phyloP scores from a whole-genome alignment of 2,329 filamentous ascomycete species.

The Pseudonectria foliicola region DNA sequence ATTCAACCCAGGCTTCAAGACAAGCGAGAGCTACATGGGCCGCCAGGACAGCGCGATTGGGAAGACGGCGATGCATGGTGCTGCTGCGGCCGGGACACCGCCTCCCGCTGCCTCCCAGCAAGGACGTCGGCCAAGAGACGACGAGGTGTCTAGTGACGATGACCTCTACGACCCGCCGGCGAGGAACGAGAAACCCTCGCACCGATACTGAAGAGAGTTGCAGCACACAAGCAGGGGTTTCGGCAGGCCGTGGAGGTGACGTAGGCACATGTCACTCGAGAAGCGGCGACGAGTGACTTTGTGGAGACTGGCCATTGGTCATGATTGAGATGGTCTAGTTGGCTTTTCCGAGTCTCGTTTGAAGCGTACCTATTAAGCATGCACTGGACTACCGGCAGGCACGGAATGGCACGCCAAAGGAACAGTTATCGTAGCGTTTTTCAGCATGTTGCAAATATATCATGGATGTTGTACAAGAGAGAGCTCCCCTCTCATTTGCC shows the following conservation, averaged over 20 bases:
- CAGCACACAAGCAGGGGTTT: not conserved
- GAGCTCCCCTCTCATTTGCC: too few species aligned
- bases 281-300: too few species aligned
- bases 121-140: constrained; percentile 10
- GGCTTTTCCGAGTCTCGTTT: too few species aligned
- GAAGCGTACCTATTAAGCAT: too few species aligned
- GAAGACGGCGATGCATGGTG: constrained; percentile 37
- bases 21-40: constrained; percentile 18
- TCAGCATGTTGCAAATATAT: too few species aligned
- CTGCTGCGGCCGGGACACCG: constrained; percentile 14
- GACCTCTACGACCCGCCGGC: constrained; percentile 34
- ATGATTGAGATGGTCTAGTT: too few species aligned
- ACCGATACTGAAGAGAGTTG: constrained; percentile 24
- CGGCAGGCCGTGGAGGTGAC: not conserved
- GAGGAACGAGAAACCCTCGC: constrained; percentile 31
- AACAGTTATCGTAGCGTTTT: too few species aligned
- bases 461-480: too few species aligned
- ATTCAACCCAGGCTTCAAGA: constrained; percentile 31
- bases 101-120: constrained; percentile 10
- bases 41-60: constrained; percentile 35
- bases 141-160: constrained; percentile 28
- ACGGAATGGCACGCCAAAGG: too few species aligned
- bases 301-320: too few species aligned
- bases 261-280: not conserved
- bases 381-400: too few species aligned